Evolutionary conservation across 2,329 filamentous ascomycete genomes (phyloP).

Genomic region (Trichoderma cornu-damae): DNA sequence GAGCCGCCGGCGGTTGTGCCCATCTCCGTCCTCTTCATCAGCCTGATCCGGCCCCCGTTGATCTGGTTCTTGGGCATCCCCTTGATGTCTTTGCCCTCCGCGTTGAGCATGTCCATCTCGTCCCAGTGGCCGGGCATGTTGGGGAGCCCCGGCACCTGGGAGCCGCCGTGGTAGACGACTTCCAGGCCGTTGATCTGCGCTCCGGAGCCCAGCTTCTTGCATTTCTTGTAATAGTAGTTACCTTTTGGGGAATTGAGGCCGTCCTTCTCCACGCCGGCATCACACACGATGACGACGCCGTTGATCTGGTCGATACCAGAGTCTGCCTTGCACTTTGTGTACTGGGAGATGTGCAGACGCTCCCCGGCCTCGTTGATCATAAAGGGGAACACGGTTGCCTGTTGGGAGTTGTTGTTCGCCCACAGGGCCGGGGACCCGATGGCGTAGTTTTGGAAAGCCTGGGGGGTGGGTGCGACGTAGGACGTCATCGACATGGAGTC

Average conservation of each 20-base stretch:
- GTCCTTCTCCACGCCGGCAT: neutral
- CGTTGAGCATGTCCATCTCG: neutral
- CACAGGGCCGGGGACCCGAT: neutral
- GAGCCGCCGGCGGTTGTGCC: neutral
- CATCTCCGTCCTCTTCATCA: constrained; percentile 7
- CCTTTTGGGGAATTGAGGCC: neutral
- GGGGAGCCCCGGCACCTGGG: neutral
- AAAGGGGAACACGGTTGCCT: neutral
- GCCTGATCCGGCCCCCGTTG: constrained; percentile 5
- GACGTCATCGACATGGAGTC: neutral
- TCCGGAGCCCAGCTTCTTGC: constrained; percentile 2
- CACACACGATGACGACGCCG: constrained; percentile 6
- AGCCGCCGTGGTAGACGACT: neutral
- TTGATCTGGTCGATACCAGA: constrained; percentile 11
- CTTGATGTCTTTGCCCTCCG: neutral
- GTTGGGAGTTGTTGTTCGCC: neutral
- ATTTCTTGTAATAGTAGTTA: neutral
- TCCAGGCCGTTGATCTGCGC: constrained; percentile 11
- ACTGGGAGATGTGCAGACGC: neutral
- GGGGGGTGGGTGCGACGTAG: neutral
- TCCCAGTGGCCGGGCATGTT: constrained; percentile 5
- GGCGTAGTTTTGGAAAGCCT: neutral
- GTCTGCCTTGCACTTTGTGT: neutral
- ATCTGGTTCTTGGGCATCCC: constrained; percentile 5
- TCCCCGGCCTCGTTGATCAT: neutral